phyloP scores from a whole-genome alignment of 2,329 filamentous ascomycete species.

The Talaromyces sp. region DNA sequence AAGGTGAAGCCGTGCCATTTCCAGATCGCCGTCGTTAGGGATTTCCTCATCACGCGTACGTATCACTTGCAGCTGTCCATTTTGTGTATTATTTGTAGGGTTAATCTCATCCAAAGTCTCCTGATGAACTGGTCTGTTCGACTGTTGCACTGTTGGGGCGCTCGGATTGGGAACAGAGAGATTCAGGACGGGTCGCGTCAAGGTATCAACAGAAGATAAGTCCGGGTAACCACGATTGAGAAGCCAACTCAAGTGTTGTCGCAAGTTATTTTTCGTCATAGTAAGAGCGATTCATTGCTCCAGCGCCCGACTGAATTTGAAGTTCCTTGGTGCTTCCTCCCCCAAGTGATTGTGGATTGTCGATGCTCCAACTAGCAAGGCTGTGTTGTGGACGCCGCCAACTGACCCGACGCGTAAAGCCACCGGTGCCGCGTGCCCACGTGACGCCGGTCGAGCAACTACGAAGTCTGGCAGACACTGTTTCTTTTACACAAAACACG shows the following conservation, averaged over 20 bases:
- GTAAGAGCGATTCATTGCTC: constrained; percentile 25
- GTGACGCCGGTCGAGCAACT: background rate
- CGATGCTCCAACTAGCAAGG: background rate
- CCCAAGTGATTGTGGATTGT: background rate
- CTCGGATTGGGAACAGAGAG: background rate
- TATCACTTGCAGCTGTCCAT: constrained; percentile 14
- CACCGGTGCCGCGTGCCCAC: constrained; percentile 7
- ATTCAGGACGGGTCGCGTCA: constrained; percentile 14
- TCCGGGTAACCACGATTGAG: constrained; percentile 34
- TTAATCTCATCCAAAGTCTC: background rate
- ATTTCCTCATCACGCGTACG: constrained; percentile 19
- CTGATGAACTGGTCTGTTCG: constrained; percentile 12
- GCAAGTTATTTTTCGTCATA: constrained; percentile 46
- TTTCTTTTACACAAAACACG: background rate
- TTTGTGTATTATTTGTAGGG: background rate
- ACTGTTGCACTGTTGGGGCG: constrained; percentile 10
- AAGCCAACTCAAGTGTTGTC: constrained; percentile 43
- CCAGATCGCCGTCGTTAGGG: constrained; percentile 16
- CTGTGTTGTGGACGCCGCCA: background rate
- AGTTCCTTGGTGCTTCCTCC: background rate
- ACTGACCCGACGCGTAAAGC: background rate
- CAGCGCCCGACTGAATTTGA: background rate
- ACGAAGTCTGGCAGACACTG: background rate
- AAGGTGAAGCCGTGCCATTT: constrained; percentile 42
- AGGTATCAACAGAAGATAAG: constrained; percentile 24